These are phyloP conservation scores for Boletus tomentosulus DNA, from an alignment of 768 basidiomycete species.

Conservation along the genomic window DNA sequence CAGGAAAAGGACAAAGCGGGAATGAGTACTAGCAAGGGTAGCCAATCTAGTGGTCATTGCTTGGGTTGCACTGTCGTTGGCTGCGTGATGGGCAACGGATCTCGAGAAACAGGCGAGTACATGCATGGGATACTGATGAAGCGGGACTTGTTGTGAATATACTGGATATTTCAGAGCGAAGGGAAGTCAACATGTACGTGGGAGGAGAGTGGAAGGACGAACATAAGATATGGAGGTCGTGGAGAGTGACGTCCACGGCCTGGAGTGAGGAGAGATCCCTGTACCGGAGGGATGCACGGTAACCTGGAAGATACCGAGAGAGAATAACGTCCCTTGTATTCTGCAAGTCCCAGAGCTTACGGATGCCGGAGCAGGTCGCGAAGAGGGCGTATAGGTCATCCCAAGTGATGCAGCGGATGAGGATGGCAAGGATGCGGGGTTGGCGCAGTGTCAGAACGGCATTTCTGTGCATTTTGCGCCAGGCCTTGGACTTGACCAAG, in stretches of 20 bases:
- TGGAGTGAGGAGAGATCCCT: slow-evolving; percentile 39
- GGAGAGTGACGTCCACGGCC: slow-evolving; percentile 49
- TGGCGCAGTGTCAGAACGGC: slow-evolving; percentile 28
- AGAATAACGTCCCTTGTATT: slow-evolving; percentile 38
- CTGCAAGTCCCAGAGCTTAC: slow-evolving; percentile 30
- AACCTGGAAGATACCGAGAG: slow-evolving; percentile 56
- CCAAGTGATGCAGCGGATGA: slow-evolving; percentile 36
- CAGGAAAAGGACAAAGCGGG: slow-evolving; percentile 68
- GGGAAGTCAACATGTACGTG: slow-evolving; percentile 4
- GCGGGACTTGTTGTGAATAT: slow-evolving; percentile 56
- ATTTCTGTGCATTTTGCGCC: slow-evolving; percentile 27
- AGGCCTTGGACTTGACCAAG: slow-evolving; percentile 16
- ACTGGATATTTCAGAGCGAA: slow-evolving; percentile 37
- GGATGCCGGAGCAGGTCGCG: slow-evolving; percentile 33
- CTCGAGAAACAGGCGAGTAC: slow-evolving; percentile 52
- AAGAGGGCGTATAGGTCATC: slow-evolving; percentile 39
- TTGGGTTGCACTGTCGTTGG: slow-evolving; percentile 24
- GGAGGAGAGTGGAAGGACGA: slow-evolving; percentile 31
- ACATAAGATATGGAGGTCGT: slow-evolving; percentile 65
- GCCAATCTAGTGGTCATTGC: slow-evolving; percentile 36
- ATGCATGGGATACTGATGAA: slow-evolving; percentile 70
- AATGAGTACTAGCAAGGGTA: slow-evolving; percentile 57
- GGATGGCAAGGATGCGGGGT: slow-evolving; percentile 30
- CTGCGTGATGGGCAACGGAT: slow-evolving; percentile 25
- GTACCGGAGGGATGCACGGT: slow-evolving; percentile 39